A percentile compares a stretch with the other conserved stretches of the same genome.
phyloP scores from a whole-genome alignment of 495 filamentous ascomycete species.

The Neurospora tetraspora region DNA sequence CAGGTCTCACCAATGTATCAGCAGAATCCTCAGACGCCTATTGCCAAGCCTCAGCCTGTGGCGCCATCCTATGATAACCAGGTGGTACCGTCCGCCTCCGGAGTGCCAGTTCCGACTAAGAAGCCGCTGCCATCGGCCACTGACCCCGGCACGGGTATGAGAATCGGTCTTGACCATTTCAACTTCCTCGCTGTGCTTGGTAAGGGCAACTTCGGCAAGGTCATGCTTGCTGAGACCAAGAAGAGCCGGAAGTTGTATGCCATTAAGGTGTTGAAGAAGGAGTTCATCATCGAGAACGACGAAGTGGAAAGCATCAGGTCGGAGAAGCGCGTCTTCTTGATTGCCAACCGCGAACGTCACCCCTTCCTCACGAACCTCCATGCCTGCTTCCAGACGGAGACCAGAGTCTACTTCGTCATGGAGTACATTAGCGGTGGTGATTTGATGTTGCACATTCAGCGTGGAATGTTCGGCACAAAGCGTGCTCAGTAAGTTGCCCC shows the following conservation, averaged over 20 bases:
- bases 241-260: conserved; percentile 83
- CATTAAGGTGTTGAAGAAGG: conserved; percentile 99
- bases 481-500: conserved; percentile 55
- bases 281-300: conserved; percentile 99
- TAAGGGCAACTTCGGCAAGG: conserved; percentile 99
- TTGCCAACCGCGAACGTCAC: conserved; percentile 96
- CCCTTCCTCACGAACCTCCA: conserved; percentile 93
- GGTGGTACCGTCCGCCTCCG: conserved; percentile 17
- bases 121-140: conserved; percentile 48
- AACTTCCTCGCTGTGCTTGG: conserved; percentile 98
- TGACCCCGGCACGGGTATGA: conserved; percentile 55
- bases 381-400: conserved; percentile 99
- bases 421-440: conserved; percentile 99
- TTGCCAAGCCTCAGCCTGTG: conserved; percentile 29
- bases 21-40: conserved; percentile 9
- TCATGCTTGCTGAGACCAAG: conserved; percentile 99
- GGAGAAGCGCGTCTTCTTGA: conserved; percentile 92
- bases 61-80: conserved; percentile 23
- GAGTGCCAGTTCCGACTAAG: conserved; percentile 29
- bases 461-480: conserved; percentile 90
- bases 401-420: conserved; percentile 98
- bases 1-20: conserved; percentile 11
- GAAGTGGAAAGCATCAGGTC: conserved; percentile 99
- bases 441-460: conserved; percentile 97
- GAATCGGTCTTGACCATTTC: conserved; percentile 96